Conservation (phyloP, 495 filamentous ascomycete species). For the Thozetella sp. region DNA sequence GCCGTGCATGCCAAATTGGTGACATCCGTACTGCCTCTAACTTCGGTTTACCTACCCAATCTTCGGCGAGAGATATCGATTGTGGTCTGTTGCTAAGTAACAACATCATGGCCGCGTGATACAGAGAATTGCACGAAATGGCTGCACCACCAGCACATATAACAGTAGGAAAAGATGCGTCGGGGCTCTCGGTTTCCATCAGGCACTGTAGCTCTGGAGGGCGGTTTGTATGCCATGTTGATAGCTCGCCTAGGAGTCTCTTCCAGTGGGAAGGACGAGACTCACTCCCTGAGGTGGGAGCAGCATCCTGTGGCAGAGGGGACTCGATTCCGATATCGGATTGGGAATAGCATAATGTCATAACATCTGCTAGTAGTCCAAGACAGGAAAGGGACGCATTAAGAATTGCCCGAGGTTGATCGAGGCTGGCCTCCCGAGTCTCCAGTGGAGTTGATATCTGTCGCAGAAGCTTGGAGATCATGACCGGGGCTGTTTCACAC, state of each 20-base stretch:
- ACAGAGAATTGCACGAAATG: constrained; percentile 39
- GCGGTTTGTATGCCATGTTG: constrained; percentile 8
- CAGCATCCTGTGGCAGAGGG: neutral
- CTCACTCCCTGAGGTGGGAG: neutral
- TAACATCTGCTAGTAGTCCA: constrained; percentile 8
- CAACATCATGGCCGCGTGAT: constrained; percentile 43
- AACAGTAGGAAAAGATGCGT: constrained; percentile 31
- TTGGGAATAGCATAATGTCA: constrained; percentile 7
- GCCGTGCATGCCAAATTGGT: constrained; percentile 13
- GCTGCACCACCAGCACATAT: constrained; percentile 41
- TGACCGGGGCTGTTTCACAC: constrained; percentile 7
- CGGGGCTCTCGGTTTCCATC: constrained; percentile 6
- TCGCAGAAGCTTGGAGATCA: constrained; percentile 3
- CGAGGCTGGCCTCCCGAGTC: neutral
- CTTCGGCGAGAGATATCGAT: constrained; percentile 3
- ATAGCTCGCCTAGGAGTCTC: constrained; percentile 1
- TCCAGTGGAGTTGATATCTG: constrained; percentile 3
- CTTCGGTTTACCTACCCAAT: neutral
- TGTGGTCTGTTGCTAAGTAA: constrained; percentile 36
- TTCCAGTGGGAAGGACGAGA: neutral
- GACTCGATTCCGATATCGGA: neutral
- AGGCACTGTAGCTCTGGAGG: constrained; percentile 9
- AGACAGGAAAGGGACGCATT: constrained; percentile 9
- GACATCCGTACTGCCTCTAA: constrained; percentile 5
- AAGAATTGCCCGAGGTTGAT: constrained; percentile 2